These are phyloP conservation scores for Cucurbita maxima DNA, from an alignment of 306 rosid species.

Conservation along the genomic window DNA sequence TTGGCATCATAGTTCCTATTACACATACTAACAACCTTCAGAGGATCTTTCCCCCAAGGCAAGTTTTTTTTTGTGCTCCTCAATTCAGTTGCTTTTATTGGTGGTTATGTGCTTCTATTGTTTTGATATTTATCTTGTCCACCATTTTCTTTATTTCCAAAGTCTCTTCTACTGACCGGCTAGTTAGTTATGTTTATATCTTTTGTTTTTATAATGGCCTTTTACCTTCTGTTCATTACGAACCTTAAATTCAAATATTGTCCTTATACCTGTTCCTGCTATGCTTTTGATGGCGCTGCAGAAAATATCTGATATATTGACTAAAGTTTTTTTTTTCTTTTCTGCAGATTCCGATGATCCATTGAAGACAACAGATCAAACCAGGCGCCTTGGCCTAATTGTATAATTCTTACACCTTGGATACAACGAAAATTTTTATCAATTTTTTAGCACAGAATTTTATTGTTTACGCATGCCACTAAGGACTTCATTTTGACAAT, in stretches of 20 bases:
- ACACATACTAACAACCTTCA: not conserved
- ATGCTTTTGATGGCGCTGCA: not conserved
- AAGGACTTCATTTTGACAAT: not conserved
- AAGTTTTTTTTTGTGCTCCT: not conserved
- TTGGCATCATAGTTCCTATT: not conserved
- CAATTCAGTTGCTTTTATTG: not conserved
- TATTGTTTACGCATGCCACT: not conserved
- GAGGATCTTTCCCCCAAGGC: not conserved
- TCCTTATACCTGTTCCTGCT: not conserved
- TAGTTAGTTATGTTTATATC: not conserved
- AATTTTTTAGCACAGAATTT: not conserved
- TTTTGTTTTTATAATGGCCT: not conserved
- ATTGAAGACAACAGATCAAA: slow-evolving; percentile 68
- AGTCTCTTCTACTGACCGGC: not conserved
- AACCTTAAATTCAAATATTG: not conserved
- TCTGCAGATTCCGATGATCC: slow-evolving; percentile 60
- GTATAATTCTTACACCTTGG: slow-evolving; percentile 22
- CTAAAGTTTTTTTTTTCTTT: not conserved
- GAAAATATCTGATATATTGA: not conserved
- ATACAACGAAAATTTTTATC: not conserved
- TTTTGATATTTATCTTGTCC: not conserved
- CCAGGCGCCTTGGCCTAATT: slow-evolving; percentile 58
- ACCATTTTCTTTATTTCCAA: not conserved
- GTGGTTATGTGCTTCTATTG: not conserved
- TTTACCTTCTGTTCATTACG: not conserved